Base-by-base conservation (phyloP, 2,329 filamentous ascomycete species). In the Exophiala lecanii-corni region DNA sequence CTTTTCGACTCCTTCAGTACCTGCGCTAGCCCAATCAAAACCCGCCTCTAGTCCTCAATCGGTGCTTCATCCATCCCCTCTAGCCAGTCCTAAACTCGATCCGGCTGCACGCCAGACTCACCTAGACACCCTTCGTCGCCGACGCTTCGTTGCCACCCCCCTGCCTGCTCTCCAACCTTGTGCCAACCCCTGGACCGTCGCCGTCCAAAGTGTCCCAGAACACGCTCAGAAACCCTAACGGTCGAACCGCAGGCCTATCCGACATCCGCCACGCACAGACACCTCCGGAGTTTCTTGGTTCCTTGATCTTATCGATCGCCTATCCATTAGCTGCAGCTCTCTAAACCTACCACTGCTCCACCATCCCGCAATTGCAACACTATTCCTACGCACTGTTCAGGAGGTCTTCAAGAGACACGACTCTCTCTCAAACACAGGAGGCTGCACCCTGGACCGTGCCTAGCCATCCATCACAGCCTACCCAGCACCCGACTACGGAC, bases 391-490 rank as follows among this genome's bases (percentile, higher is more conserved):
- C 49, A 49, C 36, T 43, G 40, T 51, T 51, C 49, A 51, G 49
- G 49, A 44, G 49, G 36, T 17, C 35, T 18, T 40, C 44, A 33
- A 41, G 31, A n/a, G 45, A 47, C 37, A 38, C 39, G 48, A 43
- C 42, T 46, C 45, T 41, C 40, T 41, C 49, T 51, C 49, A 51
- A 51, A 51, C 49, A 49, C 43, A 49, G 49, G 45, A 49, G 33
- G 49, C 49, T 41, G 30, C 45, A 51, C 30, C 45, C 49, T 47
- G 45, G 49, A 45, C 45, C 42, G 49, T 44, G 49, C 42, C 47
- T 36, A 36, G 45, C 19, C 17, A 35, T 36, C 38, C 42, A 25
- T 17, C 4, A 23, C 25, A 5, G 13, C 23, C 7, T 21, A 28
- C n/a, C 37, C 12, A 16, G 23, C 20, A 36, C 23, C 41, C 18